Percentiles rank a stretch among this genome's conserved stretches.
Evolutionary conservation across 768 basidiomycete genomes (phyloP).

Genomic region (Pleurotus citrinopileatus): DNA sequence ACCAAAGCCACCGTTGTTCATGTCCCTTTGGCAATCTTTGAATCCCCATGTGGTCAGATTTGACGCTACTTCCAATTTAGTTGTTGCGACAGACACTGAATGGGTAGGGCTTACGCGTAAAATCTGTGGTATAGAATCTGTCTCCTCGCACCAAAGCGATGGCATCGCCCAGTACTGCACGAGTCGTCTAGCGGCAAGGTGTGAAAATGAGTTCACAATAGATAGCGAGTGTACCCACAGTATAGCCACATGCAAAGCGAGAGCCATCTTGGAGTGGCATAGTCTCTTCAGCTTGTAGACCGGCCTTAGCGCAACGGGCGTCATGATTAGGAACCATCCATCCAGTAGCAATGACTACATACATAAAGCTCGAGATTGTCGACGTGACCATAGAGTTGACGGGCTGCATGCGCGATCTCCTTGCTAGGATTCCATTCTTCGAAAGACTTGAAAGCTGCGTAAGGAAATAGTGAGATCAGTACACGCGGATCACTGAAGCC

Average conservation of each 20-base stretch:
- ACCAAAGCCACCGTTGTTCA: slow-evolving; percentile 35
- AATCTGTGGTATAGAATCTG: slow-evolving; percentile 49
- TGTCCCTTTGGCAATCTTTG: slow-evolving; percentile 42
- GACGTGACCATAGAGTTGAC: slow-evolving; percentile 30
- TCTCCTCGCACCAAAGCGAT: slow-evolving; percentile 52
- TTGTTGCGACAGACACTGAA: not conserved
- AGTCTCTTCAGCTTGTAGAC: slow-evolving; percentile 46
- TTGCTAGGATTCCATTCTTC: slow-evolving; percentile 52
- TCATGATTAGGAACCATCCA: not conserved
- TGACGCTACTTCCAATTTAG: slow-evolving; percentile 21
- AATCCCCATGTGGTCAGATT: slow-evolving; percentile 52
- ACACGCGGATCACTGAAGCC: not conserved
- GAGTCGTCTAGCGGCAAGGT: slow-evolving; percentile 43
- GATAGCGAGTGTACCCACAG: slow-evolving; percentile 26
- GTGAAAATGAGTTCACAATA: not conserved
- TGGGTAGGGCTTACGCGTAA: slow-evolving; percentile 34
- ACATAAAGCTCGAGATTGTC: slow-evolving; percentile 37
- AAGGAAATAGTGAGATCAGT: not conserved
- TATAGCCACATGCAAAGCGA: slow-evolving; percentile 57
- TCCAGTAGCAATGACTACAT: not conserved
- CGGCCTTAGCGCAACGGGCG: slow-evolving; percentile 17
- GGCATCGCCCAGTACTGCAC: slow-evolving; percentile 52
- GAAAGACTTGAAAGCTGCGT: slow-evolving; percentile 40
- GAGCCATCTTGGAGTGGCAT: slow-evolving; percentile 50
- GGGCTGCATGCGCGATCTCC: slow-evolving; percentile 35